Evolutionary conservation across 2,329 filamentous ascomycete species (phyloP), one percentile per base, ranked within the genome.

Genomic region (Aspergillus jensenii): DNA sequence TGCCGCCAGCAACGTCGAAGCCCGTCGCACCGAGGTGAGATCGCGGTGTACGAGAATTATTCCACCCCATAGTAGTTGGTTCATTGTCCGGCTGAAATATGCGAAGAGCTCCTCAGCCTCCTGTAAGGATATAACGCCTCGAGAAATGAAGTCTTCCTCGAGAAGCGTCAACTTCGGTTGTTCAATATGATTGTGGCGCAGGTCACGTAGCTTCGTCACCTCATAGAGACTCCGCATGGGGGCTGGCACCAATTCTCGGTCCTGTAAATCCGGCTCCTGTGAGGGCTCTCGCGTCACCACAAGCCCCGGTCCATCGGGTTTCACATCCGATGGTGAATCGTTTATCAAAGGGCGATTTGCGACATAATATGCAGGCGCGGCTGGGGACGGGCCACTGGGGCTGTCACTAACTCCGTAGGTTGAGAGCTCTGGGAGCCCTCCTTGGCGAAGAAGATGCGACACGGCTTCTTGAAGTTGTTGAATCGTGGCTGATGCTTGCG

Each of bases 141-240:
- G 70, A 0, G 79, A 78, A 25, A 84, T 81, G 48, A 84, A 81
- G 59, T 83, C 81, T 45, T 78, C 72, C 54, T 79, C 77, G 48
- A 78, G 60, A 25, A 76, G 65, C 1, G 71, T 74, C 47, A 70
- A 68, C 59, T 72, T 73, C 9, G 71, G 74, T 52, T 70, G 71
- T 25, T 74, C 72, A 21, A 68, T 65, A 27, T 71, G 73, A 55
- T 75, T 74, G 52, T 74, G 74, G 33, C 74, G 67, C 55, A 77
- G 59, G 46, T 77, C 75, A 31, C 75, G 74, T 49, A 84, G 69
- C 52, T 81, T 80, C 1, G 82, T 84, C 14, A 83, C 80, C 59
- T 83, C 81, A 65, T 82, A 83, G 12, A 84, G 68, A 67, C 78
- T 82, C 52, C 79, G 77, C 80, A 84, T 83, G 0, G 80, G 80